A percentile compares a stretch with the other conserved stretches of the same genome.
Conservation (phyloP, 202 grass and related monocot species). For the Setaria viridis region DNA sequence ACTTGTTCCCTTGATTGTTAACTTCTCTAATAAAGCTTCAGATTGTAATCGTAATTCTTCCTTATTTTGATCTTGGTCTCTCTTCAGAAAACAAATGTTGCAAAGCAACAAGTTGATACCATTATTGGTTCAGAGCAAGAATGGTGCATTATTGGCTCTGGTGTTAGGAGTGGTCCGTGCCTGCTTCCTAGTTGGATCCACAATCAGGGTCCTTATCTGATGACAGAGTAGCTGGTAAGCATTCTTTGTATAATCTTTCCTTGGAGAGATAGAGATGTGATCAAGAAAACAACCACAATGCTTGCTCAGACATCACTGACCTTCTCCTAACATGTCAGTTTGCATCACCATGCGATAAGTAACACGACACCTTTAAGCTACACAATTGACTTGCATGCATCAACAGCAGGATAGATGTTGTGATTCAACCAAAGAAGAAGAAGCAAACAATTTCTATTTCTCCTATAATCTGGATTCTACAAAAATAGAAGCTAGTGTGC, state of each 20-base stretch:
- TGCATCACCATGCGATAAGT: conserved; percentile 1
- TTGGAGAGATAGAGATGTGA: conserved; percentile 26
- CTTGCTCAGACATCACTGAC: conserved; percentile 53
- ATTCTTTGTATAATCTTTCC: conserved; percentile 34
- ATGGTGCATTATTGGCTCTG: conserved; percentile 35
- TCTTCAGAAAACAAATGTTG: conserved; percentile 26
- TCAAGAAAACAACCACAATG: conserved; percentile 12
- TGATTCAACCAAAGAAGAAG: too few relatives aligned
- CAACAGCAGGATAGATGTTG: too few relatives aligned
- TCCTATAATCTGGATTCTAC: too few relatives aligned
- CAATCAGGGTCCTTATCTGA: conserved; percentile 43
- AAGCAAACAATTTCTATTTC: too few relatives aligned
- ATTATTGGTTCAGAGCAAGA: conserved; percentile 6
- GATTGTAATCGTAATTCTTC: not conserved
- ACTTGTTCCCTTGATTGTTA: not conserved
- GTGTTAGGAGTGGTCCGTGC: conserved; percentile 24
- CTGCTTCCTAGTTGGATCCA: conserved; percentile 48
- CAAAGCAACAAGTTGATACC: not conserved
- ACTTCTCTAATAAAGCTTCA: not conserved
- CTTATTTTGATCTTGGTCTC: not conserved
- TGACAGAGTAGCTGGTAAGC: conserved; percentile 17
- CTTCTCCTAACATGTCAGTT: not conserved
- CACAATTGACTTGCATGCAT: not conserved
- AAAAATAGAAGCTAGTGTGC: too few relatives aligned
- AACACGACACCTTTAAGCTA: not conserved